Evolutionary conservation across 225 moss, liverwort and hornwort species (phyloP).

Genomic region (Pseudisothecium myosuroides): DNA sequence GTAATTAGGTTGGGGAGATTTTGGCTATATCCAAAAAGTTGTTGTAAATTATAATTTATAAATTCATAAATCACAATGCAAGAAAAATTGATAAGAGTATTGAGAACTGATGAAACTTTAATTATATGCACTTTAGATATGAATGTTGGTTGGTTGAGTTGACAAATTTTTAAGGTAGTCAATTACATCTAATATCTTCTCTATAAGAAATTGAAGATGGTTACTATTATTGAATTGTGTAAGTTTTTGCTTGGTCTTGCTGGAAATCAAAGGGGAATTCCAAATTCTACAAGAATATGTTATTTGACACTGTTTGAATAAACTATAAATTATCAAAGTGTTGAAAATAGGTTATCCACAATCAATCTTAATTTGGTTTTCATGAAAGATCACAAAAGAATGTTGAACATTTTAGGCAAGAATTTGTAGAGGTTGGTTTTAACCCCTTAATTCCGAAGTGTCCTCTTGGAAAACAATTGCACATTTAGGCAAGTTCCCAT

Average conservation of each 20-base stretch:
- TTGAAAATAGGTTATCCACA: neutral
- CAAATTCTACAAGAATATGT: neutral
- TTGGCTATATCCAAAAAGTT: fast-evolving
- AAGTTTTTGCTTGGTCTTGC: fast-evolving
- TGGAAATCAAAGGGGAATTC: neutral
- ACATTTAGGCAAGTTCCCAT: neutral
- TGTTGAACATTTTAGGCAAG: neutral
- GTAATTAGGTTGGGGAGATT: neutral
- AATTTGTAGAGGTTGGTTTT: neutral
- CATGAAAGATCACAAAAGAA: neutral
- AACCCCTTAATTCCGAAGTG: fast-evolving
- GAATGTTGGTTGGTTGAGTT: fast-evolving
- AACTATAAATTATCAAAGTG: neutral
- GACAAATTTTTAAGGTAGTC: neutral
- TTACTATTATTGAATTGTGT: neutral
- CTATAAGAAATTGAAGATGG: no score
- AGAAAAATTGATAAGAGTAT: neutral
- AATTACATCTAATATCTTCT: neutral
- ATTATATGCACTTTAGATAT: neutral
- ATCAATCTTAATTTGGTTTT: fast-evolving
- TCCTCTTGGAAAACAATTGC: fast-evolving
- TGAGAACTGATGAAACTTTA: neutral
- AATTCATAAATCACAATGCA: neutral
- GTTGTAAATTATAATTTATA: neutral
- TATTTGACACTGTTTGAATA: neutral